phyloP scores from a whole-genome alignment of 306 rosid genomes.

The Malus asiatica region DNA sequence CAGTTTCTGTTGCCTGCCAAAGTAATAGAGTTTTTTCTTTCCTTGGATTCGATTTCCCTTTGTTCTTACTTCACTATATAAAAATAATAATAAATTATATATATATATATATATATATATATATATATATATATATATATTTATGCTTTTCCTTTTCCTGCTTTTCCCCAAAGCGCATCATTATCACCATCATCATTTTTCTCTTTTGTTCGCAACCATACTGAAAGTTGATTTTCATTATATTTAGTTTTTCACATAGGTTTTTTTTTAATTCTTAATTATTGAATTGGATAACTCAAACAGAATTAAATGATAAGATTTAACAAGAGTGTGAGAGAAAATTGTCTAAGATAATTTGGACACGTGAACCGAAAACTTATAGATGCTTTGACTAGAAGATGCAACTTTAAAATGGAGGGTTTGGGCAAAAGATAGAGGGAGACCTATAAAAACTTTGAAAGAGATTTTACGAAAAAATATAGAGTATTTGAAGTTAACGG shows the following conservation, averaged over 20 bases:
- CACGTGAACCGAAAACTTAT: too few relatives aligned
- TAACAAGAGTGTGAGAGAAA: neutral
- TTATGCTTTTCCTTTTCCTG: neutral
- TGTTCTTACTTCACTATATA: slow-evolving; percentile 29
- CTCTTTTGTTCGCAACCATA: neutral
- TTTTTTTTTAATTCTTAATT: too few relatives aligned
- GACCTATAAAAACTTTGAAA: too few relatives aligned
- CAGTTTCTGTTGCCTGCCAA: slow-evolving; percentile 17
- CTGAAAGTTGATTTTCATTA: neutral
- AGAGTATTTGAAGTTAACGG: too few relatives aligned
- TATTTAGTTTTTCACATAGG: too few relatives aligned
- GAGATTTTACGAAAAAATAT: too few relatives aligned
- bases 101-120: neutral
- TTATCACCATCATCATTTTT: neutral
- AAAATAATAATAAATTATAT: too few relatives aligned
- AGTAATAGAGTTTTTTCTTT: slow-evolving; percentile 5
- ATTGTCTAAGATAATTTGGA: too few relatives aligned
- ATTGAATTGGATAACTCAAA: neutral
- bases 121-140: neutral
- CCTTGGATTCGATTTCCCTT: slow-evolving; percentile 58
- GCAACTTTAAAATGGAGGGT: too few relatives aligned
- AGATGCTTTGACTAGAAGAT: too few relatives aligned
- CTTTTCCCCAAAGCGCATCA: slow-evolving; percentile 19
- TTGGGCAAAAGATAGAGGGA: too few relatives aligned
- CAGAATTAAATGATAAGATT: too few relatives aligned